Conservation (phyloP, 176 grass and related monocot genomes). For the Cenchrus americanus region DNA sequence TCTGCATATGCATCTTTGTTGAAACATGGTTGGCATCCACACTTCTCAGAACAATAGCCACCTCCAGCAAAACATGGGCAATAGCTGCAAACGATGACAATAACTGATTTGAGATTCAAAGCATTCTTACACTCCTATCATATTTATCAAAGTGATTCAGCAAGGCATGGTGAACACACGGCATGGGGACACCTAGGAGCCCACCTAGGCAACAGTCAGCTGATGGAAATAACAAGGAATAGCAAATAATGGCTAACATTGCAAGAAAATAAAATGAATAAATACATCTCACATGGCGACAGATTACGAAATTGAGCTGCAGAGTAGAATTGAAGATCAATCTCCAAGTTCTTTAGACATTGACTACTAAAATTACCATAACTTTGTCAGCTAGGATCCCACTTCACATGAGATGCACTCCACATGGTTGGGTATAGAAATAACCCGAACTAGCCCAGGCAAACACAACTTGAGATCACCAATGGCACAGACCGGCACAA, state of each 20-base stretch:
- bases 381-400: neutral
- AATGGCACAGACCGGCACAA: too few relatives aligned
- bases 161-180: neutral
- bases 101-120: constrained; percentile 12
- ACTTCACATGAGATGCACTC: neutral
- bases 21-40: constrained; percentile 61
- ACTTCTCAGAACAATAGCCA: constrained; percentile 67
- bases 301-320: neutral
- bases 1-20: constrained; percentile 58
- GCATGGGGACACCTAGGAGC: neutral
- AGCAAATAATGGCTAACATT: neutral
- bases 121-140: neutral
- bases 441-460: neutral
- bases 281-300: neutral
- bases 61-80: constrained; percentile 67
- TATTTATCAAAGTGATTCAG: neutral
- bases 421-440: neutral
- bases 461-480: neutral
- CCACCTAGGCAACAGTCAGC: neutral
- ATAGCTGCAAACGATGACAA: constrained; percentile 47
- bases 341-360: neutral
- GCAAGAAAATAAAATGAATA: neutral
- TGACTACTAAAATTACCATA: neutral
- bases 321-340: neutral
- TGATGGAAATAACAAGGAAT: constrained; percentile 10